Evolutionary conservation across 2,329 filamentous ascomycete species (phyloP), one percentile per base, ranked within the genome.

Genomic region (Fusarium temperatum): DNA sequence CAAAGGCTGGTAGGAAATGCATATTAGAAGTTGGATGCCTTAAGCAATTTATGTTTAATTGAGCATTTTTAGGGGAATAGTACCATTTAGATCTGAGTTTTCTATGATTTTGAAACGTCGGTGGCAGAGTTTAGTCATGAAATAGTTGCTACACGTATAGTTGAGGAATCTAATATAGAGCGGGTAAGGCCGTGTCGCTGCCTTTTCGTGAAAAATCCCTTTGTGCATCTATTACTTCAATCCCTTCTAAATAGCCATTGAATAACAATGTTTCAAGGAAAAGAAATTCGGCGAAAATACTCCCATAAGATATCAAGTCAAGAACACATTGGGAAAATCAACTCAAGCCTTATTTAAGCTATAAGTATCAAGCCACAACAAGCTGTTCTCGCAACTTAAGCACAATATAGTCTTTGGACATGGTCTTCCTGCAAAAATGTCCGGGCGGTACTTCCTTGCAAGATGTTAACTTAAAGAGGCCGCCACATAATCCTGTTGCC

Each of bases 61-160:
- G 14, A 8, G 0, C 32, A 35, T 15, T 38, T 13, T 13, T 6
- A 22, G 6, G 20, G 17, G 6, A 18, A 9, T 9, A 1, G 0
- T 2, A 18, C 18, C 7, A 8, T 7, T 22, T 8, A 22, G 8
- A 18, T 28, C 6, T 14, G 6, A 5, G 14, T 2, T 14, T 2
- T 18, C 13, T 28, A 18, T 39, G 17, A 18, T 18, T 55, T 18
- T 5, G 14, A n/a, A 10, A 8, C n/a, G 35, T 30, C n/a, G 8
- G 13, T 39, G 11, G 13, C 14, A n/a, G 3, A 18, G 15, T 12
- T n/a, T 6, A 10, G 36, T 28, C 8, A 55, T n/a, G 15, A 28
- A 7, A 22, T n/a, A 28, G 17, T 28, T n/a, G 14, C 12, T 13
- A 7, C 17, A 28, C 24, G 4, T 15, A 28, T 22, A 17, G 15